Conservation (phyloP, 164 flowering plant species). For the Protea cynaroides region DNA sequence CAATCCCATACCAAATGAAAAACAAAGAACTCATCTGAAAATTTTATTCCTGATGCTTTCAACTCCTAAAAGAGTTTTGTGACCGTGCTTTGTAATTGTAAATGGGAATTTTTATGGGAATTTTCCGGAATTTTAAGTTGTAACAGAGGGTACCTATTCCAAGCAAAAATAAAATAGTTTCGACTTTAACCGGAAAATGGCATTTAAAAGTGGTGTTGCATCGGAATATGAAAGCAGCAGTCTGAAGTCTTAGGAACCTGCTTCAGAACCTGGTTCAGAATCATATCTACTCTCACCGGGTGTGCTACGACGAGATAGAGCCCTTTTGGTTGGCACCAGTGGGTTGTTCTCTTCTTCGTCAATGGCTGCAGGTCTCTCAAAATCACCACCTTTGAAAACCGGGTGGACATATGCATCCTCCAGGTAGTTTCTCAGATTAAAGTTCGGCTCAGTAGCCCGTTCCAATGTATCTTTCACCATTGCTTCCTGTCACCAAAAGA, state of each 20-base stretch:
- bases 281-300: constrained; percentile 31
- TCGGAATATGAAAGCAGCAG: no score
- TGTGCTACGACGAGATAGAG: constrained; percentile 23
- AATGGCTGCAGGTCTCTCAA: constrained; percentile 26
- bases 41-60: no score
- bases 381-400: constrained; percentile 47
- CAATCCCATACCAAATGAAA: no score
- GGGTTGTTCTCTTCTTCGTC: constrained; percentile 64
- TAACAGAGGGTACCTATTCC: no score
- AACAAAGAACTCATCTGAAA: no score
- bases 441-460: constrained; percentile 63
- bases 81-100: no score
- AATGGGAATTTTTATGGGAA: no score
- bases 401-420: constrained; percentile 74
- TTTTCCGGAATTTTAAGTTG: no score
- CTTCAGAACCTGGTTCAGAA: constrained; percentile 38
- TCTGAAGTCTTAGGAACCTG: constrained; percentile 6
- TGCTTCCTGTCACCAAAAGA: constrained; percentile 51
- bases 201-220: no score
- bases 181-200: no score
- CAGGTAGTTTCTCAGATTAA: constrained; percentile 56
- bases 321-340: constrained; percentile 63
- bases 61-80: no score
- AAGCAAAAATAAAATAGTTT: no score
- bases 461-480: constrained; percentile 81